These are phyloP conservation scores for Trametes punicea DNA, from an alignment of 768 basidiomycete genomes.

Conservation along the genomic window DNA sequence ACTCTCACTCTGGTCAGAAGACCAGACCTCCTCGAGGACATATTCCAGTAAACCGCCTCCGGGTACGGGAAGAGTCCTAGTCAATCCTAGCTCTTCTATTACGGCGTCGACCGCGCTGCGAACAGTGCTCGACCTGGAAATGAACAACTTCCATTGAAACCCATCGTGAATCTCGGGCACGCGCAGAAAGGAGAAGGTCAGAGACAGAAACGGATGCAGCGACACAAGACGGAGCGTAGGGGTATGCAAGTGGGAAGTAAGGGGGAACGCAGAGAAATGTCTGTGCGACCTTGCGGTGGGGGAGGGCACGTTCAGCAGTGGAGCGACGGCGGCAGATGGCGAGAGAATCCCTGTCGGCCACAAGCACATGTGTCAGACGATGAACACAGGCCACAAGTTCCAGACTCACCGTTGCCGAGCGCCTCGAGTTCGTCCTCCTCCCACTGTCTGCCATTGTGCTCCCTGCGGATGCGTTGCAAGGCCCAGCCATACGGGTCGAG, in stretches of 20 bases:
- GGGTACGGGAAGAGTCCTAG: constrained; percentile 60
- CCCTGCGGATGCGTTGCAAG: constrained; percentile 58
- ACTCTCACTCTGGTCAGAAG: constrained; percentile 53
- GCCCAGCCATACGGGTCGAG: constrained; percentile 63
- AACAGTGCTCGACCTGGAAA: constrained; percentile 55
- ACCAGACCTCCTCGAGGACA: constrained; percentile 67
- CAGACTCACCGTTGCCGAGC: constrained; percentile 57
- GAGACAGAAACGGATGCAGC: constrained; percentile 54
- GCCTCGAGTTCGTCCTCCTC: constrained; percentile 65
- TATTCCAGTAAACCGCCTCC: constrained; percentile 72
- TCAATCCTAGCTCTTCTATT: constrained; percentile 63
- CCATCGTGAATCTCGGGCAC: constrained; percentile 78
- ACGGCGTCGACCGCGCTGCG: constrained; percentile 50
- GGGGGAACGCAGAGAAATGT: constrained; percentile 67
- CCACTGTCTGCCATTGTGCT: constrained; percentile 61
- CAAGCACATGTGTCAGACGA: neutral
- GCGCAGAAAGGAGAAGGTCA: constrained; percentile 55
- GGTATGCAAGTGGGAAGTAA: constrained; percentile 64
- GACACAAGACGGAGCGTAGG: constrained; percentile 72
- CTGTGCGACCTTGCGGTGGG: constrained; percentile 37
- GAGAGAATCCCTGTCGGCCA: constrained; percentile 51
- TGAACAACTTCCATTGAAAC: constrained; percentile 61
- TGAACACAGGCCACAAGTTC: neutral
- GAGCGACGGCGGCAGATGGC: constrained; percentile 44
- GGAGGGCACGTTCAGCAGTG: constrained; percentile 45